phyloP scores from a whole-genome alignment of 352 stramenopile genomes.

The Peronospora destructor region DNA sequence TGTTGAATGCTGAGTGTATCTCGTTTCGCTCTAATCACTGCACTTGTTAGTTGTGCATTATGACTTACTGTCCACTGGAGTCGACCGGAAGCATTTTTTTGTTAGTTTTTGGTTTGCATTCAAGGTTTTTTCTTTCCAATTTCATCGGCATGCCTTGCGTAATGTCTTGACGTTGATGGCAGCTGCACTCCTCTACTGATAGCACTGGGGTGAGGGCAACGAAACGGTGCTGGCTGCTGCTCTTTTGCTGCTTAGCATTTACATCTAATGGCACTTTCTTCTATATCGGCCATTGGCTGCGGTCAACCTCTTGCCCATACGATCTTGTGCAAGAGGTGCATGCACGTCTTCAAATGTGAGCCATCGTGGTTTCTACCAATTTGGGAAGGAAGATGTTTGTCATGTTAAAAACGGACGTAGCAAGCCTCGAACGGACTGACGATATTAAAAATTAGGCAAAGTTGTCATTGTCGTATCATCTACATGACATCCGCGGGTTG shows the following conservation, averaged over 20 bases:
- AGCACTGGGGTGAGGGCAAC: no score
- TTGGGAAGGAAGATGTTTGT: conserved; percentile 1
- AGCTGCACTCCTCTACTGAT: conserved; percentile 25
- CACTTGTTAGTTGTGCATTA: not conserved
- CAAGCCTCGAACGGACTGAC: conserved; percentile 12
- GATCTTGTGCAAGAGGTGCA: no score
- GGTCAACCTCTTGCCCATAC: no score
- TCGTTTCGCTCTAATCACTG: not conserved
- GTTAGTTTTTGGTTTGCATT: conserved; percentile 43
- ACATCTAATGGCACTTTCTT: conserved; percentile 25
- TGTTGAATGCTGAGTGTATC: conserved; percentile 6
- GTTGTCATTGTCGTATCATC: conserved; percentile 7
- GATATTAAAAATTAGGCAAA: conserved; percentile 3
- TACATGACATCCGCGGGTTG: conserved; percentile 4
- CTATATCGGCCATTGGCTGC: no score
- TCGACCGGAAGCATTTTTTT: not conserved
- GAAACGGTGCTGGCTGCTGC: conserved; percentile 13
- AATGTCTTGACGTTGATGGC: conserved; percentile 49
- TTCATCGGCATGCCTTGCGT: conserved; percentile 69
- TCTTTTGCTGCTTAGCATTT: conserved; percentile 47
- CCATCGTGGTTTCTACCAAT: conserved; percentile 10
- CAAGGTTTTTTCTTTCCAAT: conserved; percentile 65
- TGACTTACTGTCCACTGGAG: not conserved
- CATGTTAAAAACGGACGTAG: conserved; percentile 6
- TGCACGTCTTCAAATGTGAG: not conserved